Percentiles rank a stretch among this genome's conserved stretches.
Conservation (phyloP, 768 basidiomycete species). For the Lentinula raphanica region DNA sequence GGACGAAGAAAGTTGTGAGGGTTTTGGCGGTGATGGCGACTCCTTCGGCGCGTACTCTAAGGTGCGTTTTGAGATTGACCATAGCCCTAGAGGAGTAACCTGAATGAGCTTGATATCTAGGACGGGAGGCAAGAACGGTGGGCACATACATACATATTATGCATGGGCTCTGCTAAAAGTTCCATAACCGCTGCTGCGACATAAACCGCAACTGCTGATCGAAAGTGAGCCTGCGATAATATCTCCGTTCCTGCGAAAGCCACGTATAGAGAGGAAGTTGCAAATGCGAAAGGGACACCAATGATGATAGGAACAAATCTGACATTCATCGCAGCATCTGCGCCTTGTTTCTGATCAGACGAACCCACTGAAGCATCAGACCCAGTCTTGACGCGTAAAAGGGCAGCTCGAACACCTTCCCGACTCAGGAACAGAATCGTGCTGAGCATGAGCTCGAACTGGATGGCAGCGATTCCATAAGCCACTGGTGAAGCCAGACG, state of each 20-base stretch:
- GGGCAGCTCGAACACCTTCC: conserved; percentile 87
- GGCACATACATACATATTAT: conserved; percentile 51
- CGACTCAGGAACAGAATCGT: conserved; percentile 89
- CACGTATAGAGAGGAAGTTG: conserved; percentile 50
- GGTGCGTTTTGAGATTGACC: conserved; percentile 56
- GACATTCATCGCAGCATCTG: conserved; percentile 34
- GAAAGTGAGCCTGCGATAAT: conserved; percentile 59
- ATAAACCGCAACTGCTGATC: conserved; percentile 61
- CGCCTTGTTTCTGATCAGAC: conserved; percentile 16
- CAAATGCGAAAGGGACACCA: conserved; percentile 60
- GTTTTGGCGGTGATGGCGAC: conserved; percentile 73
- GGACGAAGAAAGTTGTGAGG: conserved; percentile 59
- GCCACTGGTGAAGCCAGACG: conserved; percentile 79
- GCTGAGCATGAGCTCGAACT: conserved; percentile 87
- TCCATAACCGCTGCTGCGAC: conserved; percentile 71
- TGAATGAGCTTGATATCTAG: conserved; percentile 13
- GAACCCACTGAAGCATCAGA: neutral
- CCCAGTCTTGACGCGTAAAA: conserved; percentile 53
- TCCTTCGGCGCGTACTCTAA: conserved; percentile 85
- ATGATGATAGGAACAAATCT: conserved; percentile 61
- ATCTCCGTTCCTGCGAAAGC: conserved; percentile 47
- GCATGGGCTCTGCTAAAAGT: conserved; percentile 77
- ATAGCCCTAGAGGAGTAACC: conserved; percentile 47
- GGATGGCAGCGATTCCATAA: conserved; percentile 88
- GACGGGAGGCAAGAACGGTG: neutral